Conservation (phyloP, 495 filamentous ascomycete genomes). For the Penicillium mononematosum region DNA sequence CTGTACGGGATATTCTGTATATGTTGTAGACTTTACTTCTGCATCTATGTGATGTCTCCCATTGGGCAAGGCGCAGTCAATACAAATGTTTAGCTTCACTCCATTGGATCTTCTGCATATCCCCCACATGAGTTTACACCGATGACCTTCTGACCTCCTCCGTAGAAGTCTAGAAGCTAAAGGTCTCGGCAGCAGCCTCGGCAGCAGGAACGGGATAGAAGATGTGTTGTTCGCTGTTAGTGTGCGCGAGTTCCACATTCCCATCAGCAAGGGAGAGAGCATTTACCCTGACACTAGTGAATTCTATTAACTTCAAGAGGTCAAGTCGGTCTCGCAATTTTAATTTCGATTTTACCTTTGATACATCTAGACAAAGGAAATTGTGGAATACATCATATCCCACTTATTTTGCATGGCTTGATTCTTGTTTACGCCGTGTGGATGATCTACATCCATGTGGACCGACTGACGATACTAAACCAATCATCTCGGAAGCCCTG, state of each 20-base stretch:
- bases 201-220: constrained; percentile 4
- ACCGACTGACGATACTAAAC: not conserved
- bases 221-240: constrained; percentile 3
- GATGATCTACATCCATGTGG: constrained; percentile 14
- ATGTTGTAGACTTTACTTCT: not conserved
- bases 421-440: constrained; percentile 12
- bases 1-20: not conserved
- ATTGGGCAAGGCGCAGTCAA: constrained; percentile 11
- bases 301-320: not conserved
- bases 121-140: constrained; percentile 7
- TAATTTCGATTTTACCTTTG: not conserved
- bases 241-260: constrained; percentile 12
- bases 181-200: constrained; percentile 1
- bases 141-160: constrained; percentile 8
- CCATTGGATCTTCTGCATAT: constrained; percentile 9
- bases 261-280: constrained; percentile 10
- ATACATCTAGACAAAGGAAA: not conserved
- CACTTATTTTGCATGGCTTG: constrained; percentile 4
- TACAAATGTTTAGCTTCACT: constrained; percentile 6
- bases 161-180: not conserved
- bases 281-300: constrained; percentile 1
- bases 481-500: not conserved
- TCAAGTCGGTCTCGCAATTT: not conserved
- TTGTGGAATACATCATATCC: constrained; percentile 8
- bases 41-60: constrained; percentile 31